These are phyloP conservation scores for Salix viminalis DNA, from an alignment of 345 rosid genomes.

Conservation along the genomic window DNA sequence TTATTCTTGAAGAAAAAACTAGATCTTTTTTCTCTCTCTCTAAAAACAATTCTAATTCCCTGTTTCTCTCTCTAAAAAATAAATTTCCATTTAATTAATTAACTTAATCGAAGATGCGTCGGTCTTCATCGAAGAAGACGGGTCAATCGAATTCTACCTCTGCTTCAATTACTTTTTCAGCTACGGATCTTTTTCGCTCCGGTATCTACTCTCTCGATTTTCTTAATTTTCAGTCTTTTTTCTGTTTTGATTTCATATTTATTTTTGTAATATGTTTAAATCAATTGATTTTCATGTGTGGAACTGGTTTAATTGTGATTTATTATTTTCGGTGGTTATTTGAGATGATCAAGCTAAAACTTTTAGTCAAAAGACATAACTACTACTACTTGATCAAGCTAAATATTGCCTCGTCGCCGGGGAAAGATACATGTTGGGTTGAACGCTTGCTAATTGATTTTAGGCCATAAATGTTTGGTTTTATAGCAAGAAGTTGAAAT, in stretches of 20 bases:
- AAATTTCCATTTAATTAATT: constrained; percentile 1
- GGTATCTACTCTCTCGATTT: constrained; percentile 30
- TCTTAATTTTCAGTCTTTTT: background rate
- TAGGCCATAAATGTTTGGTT: background rate
- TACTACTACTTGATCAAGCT: background rate
- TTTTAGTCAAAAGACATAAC: background rate
- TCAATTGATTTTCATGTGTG: background rate
- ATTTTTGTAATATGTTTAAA: background rate
- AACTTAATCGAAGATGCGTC: constrained; percentile 64
- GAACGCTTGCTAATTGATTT: background rate
- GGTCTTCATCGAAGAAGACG: constrained; percentile 67
- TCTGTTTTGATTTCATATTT: background rate
- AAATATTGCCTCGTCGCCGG: background rate
- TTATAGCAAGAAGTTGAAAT: background rate
- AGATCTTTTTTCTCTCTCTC: background rate
- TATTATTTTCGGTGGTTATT: background rate
- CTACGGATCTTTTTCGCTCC: constrained; percentile 91
- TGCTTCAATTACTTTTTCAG: constrained; percentile 46
- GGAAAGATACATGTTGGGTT: background rate
- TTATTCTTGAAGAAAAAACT: background rate
- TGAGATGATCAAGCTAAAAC: background rate
- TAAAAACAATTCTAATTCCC: background rate
- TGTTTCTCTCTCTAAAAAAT: background rate
- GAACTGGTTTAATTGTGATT: background rate
- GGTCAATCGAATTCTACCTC: constrained; percentile 67